Evolutionary conservation across 192 early-diverging fungal genomes (phyloP).

Genomic region (Backusella luteola): DNA sequence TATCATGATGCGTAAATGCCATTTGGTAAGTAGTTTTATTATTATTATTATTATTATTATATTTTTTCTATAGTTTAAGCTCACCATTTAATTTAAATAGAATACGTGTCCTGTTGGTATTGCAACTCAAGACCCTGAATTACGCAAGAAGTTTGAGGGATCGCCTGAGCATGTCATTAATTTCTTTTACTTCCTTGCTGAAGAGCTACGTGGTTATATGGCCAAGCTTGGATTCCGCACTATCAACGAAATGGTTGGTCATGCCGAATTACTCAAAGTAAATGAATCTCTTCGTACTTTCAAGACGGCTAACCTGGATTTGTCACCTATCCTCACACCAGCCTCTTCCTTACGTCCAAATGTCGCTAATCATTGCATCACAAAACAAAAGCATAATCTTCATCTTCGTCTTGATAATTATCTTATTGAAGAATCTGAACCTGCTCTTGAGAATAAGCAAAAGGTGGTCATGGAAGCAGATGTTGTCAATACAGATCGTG

Average conservation of each 20-base stretch:
- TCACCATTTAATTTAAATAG: constrained; percentile 47
- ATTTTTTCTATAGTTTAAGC: not conserved
- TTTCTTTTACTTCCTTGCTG: constrained; percentile 98
- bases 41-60: not conserved
- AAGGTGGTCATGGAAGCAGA: constrained; percentile 59
- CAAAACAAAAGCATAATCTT: constrained; percentile 88
- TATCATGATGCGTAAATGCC: constrained; percentile 89
- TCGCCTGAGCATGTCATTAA: constrained; percentile 96
- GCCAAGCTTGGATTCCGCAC: constrained; percentile 91
- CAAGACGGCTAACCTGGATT: constrained; percentile 88
- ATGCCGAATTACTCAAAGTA: constrained; percentile 81
- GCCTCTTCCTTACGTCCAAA: constrained; percentile 85
- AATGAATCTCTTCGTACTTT: constrained; percentile 70
- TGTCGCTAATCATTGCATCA: constrained; percentile 82
- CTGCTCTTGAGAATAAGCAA: constrained; percentile 59
- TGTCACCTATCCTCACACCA: constrained; percentile 86
- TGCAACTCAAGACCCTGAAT: constrained; percentile 94
- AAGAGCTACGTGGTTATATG: constrained; percentile 93
- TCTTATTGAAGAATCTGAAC: constrained; percentile 81
- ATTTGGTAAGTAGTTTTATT: constrained; percentile 13
- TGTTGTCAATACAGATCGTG: constrained; percentile 94
- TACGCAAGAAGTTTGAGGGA: constrained; percentile 94
- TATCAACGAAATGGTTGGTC: constrained; percentile 97
- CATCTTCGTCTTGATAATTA: constrained; percentile 85
- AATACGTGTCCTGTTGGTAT: constrained; percentile 98